Percentiles rank a stretch among this genome's conserved stretches.
These are phyloP conservation scores for Skeletonema potamos DNA, from an alignment of 108 stramenopile genomes.

Conservation along the genomic window DNA sequence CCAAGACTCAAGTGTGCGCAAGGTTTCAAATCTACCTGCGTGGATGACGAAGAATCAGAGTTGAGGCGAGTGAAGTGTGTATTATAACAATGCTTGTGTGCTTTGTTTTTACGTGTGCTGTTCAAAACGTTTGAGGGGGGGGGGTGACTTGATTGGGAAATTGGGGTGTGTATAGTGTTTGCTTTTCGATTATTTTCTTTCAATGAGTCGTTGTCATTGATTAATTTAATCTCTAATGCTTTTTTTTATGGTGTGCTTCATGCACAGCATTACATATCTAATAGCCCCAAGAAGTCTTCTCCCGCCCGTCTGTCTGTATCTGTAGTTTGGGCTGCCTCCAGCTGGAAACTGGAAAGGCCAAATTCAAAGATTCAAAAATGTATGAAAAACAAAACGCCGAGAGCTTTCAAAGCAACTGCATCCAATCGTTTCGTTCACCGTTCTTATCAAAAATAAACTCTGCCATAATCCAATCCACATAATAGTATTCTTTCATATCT, in stretches of 20 bases:
- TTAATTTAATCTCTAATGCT: neutral
- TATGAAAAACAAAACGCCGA: too few relatives aligned
- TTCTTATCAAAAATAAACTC: too few relatives aligned
- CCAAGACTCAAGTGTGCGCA: slow-evolving; percentile 79
- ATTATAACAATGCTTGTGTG: neutral
- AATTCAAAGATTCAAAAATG: too few relatives aligned
- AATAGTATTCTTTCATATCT: neutral
- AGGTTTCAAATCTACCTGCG: slow-evolving; percentile 86
- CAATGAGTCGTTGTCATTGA: neutral
- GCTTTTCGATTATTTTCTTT: neutral
- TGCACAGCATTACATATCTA: too few relatives aligned
- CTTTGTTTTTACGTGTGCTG: neutral
- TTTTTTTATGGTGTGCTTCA: too few relatives aligned
- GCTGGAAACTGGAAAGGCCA: too few relatives aligned
- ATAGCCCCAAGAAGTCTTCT: too few relatives aligned
- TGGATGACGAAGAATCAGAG: slow-evolving; percentile 78
- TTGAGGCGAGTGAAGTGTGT: neutral
- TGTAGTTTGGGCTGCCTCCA: too few relatives aligned
- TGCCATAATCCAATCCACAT: neutral
- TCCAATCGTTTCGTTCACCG: neutral
- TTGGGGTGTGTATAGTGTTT: neutral
- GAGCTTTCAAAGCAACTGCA: too few relatives aligned
- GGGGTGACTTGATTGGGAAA: neutral
- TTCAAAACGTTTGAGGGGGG: neutral
- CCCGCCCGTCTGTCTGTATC: too few relatives aligned